A percentile compares a stretch with the other conserved stretches of the same genome.
phyloP scores from a whole-genome alignment of 1,284 basidiomycete genomes.

The Naganishia liquefaciens region DNA sequence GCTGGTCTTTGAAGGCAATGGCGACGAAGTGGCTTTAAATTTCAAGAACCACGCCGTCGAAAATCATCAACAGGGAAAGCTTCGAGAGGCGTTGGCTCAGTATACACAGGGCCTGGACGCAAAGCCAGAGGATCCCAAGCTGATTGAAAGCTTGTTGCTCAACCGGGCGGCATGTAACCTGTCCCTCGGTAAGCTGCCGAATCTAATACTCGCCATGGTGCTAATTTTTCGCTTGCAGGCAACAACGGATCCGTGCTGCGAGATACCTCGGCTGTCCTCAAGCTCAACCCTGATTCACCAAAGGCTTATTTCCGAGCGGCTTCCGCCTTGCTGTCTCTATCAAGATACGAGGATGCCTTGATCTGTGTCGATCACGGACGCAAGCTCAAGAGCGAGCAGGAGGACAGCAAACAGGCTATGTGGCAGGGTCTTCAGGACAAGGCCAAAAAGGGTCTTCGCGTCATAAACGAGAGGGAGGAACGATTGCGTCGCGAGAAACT shows the following conservation, averaged over 20 bases:
- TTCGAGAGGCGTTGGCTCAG: conserved; percentile 82
- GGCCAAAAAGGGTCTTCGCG: conserved; percentile 39
- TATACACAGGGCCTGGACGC: conserved; percentile 88
- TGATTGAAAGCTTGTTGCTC: conserved; percentile 73
- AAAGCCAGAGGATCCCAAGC: conserved; percentile 64
- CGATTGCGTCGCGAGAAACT: conserved; percentile 42
- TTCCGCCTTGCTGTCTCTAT: conserved; percentile 69
- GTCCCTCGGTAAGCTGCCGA: conserved; percentile 66
- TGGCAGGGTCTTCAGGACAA: conserved; percentile 36
- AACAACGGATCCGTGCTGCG: conserved; percentile 82
- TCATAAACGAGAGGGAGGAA: conserved; percentile 42
- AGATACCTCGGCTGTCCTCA: conserved; percentile 76
- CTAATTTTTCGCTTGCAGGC: conserved; percentile 57
- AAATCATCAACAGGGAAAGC: conserved; percentile 83
- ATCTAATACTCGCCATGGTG: conserved; percentile 18
- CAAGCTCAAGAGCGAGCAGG: conserved; percentile 34
- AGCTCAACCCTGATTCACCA: conserved; percentile 38
- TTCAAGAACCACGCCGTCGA: conserved; percentile 96
- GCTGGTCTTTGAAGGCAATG: conserved; percentile 83
- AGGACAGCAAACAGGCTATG: conserved; percentile 35
- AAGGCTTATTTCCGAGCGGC: conserved; percentile 86
- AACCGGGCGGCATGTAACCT: conserved; percentile 93
- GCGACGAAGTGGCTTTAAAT: conserved; percentile 86
- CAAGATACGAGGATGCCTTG: conserved; percentile 71
- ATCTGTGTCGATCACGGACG: conserved; percentile 68